Base-by-base conservation (phyloP, 345 rosid species). In the Lagerstroemia speciosa region DNA sequence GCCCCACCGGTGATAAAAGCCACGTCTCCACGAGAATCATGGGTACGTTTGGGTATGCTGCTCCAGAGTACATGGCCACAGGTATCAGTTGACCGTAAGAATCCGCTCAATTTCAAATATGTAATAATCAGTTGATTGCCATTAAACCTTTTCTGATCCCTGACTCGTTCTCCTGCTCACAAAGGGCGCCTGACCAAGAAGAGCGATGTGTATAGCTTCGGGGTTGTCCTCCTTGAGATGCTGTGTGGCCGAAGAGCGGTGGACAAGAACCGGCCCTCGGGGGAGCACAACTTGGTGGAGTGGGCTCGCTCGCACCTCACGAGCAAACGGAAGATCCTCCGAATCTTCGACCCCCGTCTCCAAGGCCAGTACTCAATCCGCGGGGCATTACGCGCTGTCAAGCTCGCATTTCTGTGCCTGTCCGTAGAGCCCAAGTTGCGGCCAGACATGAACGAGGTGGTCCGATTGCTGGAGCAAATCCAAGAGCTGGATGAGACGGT, bases 181-280 rank as follows among this genome's bases (percentile, higher is more conserved):
- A 36, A 46, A 83, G 99, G 99, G 43, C 99, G 85, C 72, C 71
- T 95, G 37, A 88, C 93, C 64, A 67, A 88, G 48, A 87, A 76
- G 82, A 95, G 97, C 53, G 98, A 92, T 34, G 83, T 92, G 45
- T 95, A 88, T 69, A 92, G 99, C 80, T 92, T 84, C 1, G 99
- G 99, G 65, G 97, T 95, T 43, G 94, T 95, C 69, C 79, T 95
- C 62, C 77, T 95, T 8, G 99, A 95, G 83, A 84, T 95, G 92
- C 75, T 95, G 71, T 73, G 93, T 0, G 99, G 99, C 20, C 81
- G 80, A 67, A 86, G 84, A 72, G 96, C 96, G 8, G 61, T 90
- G 29, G 99, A 95, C 81, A 77, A 87, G 58, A 95, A 89, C 78
- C 81, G 91, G 52, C 97, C 98, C 14, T 75, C 89, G 0, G 77